Evolutionary conservation across 768 basidiomycete species (phyloP), one percentile per base, ranked within the genome.

Genomic region (Boletus bicolor): DNA sequence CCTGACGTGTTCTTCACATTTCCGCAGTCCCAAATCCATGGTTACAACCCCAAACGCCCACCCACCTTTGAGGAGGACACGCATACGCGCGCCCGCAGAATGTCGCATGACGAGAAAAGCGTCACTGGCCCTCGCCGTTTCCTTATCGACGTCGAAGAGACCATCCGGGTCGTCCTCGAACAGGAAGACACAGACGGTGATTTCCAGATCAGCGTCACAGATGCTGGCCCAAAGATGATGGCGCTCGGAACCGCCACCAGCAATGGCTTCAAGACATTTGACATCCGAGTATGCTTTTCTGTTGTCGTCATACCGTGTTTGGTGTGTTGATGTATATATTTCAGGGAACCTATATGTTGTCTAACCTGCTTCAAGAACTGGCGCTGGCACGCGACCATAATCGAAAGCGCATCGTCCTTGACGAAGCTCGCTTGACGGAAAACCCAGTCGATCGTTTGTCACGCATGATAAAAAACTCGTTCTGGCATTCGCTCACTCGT

Each of bases 271-370:
- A 98, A 98, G 77, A 88, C 87, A 4, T 97, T 97, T 71, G 96
- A 99, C 73, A 93, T 98, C 59, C 81, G 96, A 44, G 91, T 93
- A 70, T 60, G 82, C 71, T 2, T 9, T 55, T 36, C 39, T 47
- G 39, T 44, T 24, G n/a, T 41, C 14, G 26, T 55, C 30, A 19
- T 43, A 21, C 15, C 56, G 17, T 36, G 21, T 53, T 43, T 17
- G 55, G 54, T 36, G 35, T 58, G 48, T 55, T 61, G 50, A 59
- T 28, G 49, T 26, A 43, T 49, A 26, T 59, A 14, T 57, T 64
- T 15, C 67, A 95, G 89, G 96, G 97, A 41, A 98, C 90, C n/a
- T 99, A 98, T 74, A 98, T 98, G 96, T 79, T 99, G 44, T 98
- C 96, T 12, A 98, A 98, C 73, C 83, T 99, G 26, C 80, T 99